phyloP scores from a whole-genome alignment of 257 asterid genomes.

The Penstemon newberryi region DNA sequence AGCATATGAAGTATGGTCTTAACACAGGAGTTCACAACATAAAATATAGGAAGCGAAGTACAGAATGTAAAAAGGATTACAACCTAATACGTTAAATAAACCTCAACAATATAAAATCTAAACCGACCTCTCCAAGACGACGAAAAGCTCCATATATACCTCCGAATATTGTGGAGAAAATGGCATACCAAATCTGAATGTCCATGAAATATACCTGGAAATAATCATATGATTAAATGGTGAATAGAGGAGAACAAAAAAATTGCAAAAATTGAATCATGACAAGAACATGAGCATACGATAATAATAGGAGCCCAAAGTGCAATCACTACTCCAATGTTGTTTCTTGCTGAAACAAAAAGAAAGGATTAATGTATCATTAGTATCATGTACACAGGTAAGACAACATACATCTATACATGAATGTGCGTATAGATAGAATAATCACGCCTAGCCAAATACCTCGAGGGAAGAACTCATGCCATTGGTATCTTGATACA shows the following conservation, averaged over 20 bases:
- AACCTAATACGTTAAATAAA: not conserved
- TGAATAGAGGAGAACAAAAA: constrained; percentile 23
- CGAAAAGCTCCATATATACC: constrained; percentile 99
- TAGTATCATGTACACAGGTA: constrained; percentile 19
- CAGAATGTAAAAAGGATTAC: not conserved
- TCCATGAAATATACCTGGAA: constrained; percentile 97
- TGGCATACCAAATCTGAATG: constrained; percentile 97
- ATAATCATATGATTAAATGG: constrained; percentile 28
- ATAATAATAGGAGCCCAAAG: constrained; percentile 91
- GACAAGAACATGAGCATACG: constrained; percentile 48
- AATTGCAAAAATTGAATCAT: constrained; percentile 20
- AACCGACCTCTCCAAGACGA: constrained; percentile 94
- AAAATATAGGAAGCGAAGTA: not conserved
- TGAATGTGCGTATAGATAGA: not conserved
- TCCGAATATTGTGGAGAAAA: constrained; percentile 95
- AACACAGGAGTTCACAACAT: constrained; percentile 11
- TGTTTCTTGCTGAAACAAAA: constrained; percentile 65
- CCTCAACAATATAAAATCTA: constrained; percentile 14
- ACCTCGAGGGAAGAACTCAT: constrained; percentile 98
- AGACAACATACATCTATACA: constrained; percentile 6
- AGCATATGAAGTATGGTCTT: constrained; percentile 27
- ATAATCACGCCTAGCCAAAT: constrained; percentile 23
- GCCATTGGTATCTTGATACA: constrained; percentile 60
- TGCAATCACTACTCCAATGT: constrained; percentile 91
- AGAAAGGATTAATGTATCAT: constrained; percentile 9